Evolutionary conservation across 2,329 filamentous ascomycete genomes (phyloP), one percentile per base, ranked within the genome.

Genomic region (Sordariomycetes sp.): DNA sequence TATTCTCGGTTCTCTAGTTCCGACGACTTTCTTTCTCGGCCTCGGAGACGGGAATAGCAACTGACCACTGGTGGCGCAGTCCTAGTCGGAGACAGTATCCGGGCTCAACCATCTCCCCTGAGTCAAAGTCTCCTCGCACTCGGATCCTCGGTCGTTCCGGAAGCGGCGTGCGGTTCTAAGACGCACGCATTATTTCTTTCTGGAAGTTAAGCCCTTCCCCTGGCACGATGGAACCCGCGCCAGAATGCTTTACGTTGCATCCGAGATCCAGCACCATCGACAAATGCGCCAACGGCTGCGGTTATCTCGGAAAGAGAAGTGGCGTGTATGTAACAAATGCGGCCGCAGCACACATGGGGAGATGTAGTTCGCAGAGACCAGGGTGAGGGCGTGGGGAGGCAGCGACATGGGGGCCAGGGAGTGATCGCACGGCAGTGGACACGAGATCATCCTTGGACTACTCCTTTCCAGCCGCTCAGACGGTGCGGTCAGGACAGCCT

Each of bases 11-110:
- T 39, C 25, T 24, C 25, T 22, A 52, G 32, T 10, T 45, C 34
- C 15, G 22, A 50, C 32, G 48, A 24, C 20, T 10, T 17, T 48
- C 22, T 20, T 45, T 15, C 34, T 55, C n/a, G n/a, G n/a, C n/a
- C n/a, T 20, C 13, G 42, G 25, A 22, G 50, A 15, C 42, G 10
- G 5, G 5, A 13, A 20, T 28, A n/a, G 39, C 34, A 22, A 25
- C 28, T 51, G 54, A 36, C 36, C 17, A 17, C 48, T 24, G 22
- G 55, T 56, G 55, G 55, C 32, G 55, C 36, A 56, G 45, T 50
- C 28, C 48, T 52, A 20, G 13, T 35, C 28, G 17, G 20, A 32
- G 35, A 17, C 36, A 10, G 32, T 13, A 32, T 35, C 45, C 42
- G 48, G 17, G 35, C 12, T 15, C 39, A 7, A 5, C 24, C 45